Conservation (phyloP, 2,329 filamentous ascomycete species). For the Kalaharituber pfeilii region DNA sequence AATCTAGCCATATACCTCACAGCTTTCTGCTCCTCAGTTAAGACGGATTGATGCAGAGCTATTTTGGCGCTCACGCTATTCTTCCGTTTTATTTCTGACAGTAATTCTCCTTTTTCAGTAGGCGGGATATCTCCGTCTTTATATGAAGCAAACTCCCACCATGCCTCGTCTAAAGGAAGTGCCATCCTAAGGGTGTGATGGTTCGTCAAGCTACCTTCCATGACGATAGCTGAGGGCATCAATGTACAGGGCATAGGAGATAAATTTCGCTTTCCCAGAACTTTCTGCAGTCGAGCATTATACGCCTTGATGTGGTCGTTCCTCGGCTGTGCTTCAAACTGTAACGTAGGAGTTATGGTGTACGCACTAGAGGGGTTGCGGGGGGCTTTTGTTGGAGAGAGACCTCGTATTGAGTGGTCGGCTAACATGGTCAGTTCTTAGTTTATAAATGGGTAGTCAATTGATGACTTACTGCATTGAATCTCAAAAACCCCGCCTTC, state of each 20-base stretch:
- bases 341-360: slow-evolving; percentile 63
- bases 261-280: slow-evolving; percentile 53
- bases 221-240: slow-evolving; percentile 58
- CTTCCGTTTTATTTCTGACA: slow-evolving; percentile 7
- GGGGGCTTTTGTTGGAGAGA: slow-evolving; percentile 29
- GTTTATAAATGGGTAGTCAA: slow-evolving; percentile 19
- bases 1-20: slow-evolving; percentile 21
- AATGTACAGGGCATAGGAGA: slow-evolving; percentile 61
- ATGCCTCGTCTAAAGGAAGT: slow-evolving; percentile 21
- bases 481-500: slow-evolving; percentile 68
- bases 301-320: slow-evolving; percentile 72
- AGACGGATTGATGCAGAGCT: slow-evolving; percentile 1
- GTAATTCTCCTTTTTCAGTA: slow-evolving; percentile 6
- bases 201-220: slow-evolving; percentile 56
- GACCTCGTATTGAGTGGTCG: slow-evolving; percentile 65
- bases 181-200: slow-evolving; percentile 60
- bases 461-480: slow-evolving; percentile 50
- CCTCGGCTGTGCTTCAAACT: slow-evolving; percentile 46
- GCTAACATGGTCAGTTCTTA: slow-evolving; percentile 12
- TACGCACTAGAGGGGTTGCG: slow-evolving; percentile 56
- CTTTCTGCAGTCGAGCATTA: slow-evolving; percentile 63
- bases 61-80: slow-evolving; percentile 2
- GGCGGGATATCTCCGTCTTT: slow-evolving; percentile 7
- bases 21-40: slow-evolving; percentile 19
- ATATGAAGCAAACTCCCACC: slow-evolving; percentile 17